A percentile compares a stretch with the other conserved stretches of the same genome.
phyloP scores from a whole-genome alignment of 768 basidiomycete species.

The Lentinula edodes region DNA sequence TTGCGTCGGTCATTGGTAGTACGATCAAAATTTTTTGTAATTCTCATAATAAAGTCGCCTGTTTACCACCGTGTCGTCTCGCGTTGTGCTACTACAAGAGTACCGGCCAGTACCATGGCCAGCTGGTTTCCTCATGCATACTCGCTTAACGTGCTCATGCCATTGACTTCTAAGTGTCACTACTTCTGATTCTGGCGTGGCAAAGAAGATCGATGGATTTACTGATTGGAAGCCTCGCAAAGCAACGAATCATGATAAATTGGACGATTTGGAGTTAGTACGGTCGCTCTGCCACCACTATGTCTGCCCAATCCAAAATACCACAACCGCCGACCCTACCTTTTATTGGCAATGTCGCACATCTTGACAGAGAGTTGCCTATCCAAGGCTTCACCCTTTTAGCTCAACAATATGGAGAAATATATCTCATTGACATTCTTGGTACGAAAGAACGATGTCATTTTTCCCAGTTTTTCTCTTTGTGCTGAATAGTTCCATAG shows the following conservation, averaged over 20 bases:
- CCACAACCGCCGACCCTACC: slow-evolving; percentile 37
- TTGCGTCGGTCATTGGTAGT: no score
- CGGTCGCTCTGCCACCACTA: slow-evolving; percentile 7
- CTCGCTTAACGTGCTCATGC: no score
- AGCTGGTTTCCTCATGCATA: no score
- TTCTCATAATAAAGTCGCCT: no score
- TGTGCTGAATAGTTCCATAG: slow-evolving; percentile 11
- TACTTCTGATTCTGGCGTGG: background rate
- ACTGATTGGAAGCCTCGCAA: background rate
- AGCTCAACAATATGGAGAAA: slow-evolving; percentile 36
- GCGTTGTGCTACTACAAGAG: no score
- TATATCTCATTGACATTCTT: slow-evolving; percentile 30
- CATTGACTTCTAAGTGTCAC: no score
- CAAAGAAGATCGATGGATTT: background rate
- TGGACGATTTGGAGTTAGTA: background rate
- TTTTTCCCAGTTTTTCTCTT: background rate
- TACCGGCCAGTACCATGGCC: no score
- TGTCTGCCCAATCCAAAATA: slow-evolving; percentile 30
- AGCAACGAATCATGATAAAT: background rate
- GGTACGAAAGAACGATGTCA: slow-evolving; percentile 16
- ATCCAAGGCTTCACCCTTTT: slow-evolving; percentile 27
- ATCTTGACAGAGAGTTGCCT: slow-evolving; percentile 30
- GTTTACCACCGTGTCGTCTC: no score
- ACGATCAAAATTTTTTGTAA: no score
- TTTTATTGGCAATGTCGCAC: slow-evolving; percentile 33